Base-by-base conservation (phyloP, 371 early-diverging fungal genomes). In the Haplosporangium sp. region DNA sequence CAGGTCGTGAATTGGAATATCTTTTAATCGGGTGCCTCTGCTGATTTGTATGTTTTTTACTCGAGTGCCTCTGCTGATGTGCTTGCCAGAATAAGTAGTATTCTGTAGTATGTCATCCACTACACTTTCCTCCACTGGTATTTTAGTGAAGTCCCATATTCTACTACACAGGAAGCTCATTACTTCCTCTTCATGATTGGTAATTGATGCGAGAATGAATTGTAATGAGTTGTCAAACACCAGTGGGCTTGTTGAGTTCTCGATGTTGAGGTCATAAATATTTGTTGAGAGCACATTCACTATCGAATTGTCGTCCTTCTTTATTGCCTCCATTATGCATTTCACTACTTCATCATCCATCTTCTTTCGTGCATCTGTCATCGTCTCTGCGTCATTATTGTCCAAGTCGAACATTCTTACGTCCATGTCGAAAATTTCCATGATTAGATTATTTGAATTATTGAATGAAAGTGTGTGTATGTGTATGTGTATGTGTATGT, bases 1-100 rank as follows among this genome's bases (percentile, higher is more conserved):
- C 56, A 56, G 15, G 56, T 56, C 56, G 27, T 56, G 19, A 6
- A 10, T 56, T 56, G 56, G 56, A 27, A 56, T 56, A 15, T 56
- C 7, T 5, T 27, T 56, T 15, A 56, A 5, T 52, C 53, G 53
- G 20, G 53, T 52, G 53, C 15, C 11, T 52, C 15, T 52, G 53
- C 15, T 6, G 15, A 52, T 52, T 52, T 52, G 8, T 52, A 52
- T 52, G 15, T 52, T 20, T 8, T 15, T 52, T 15, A 52, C 53
- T 19, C 56, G 56, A 27, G 56, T 56, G 56, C 15, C 6, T 56
- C 15, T 27, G 19, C 15, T 4, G 27, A 56, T 27, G 1, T 56
- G 4, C 17, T 27, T 56, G 19, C 27, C 27, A 15, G 56, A 56
- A 56, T 34, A 56, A 4, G 10, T 10, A 7, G 56, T 56, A 15